phyloP scores from a whole-genome alignment of 78 protist genomes.

The Acrasis kona region DNA sequence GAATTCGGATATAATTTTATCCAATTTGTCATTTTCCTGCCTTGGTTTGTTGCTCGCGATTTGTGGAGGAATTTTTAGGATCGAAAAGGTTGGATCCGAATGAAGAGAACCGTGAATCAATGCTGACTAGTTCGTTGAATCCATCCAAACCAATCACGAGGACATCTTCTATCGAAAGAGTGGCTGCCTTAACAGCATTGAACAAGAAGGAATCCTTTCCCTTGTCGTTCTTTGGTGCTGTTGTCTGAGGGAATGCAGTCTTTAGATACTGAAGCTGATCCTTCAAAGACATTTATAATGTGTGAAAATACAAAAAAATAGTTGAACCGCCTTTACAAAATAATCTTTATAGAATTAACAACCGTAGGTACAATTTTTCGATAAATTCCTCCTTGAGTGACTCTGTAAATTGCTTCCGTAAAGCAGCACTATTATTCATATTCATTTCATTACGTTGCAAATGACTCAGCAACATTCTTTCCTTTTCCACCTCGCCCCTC shows the following conservation, averaged over 20 bases:
- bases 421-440: no score
- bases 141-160: not conserved
- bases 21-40: conserved; percentile 29
- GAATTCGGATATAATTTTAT: conserved; percentile 18
- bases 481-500: no score
- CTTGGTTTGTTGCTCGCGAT: conserved; percentile 26
- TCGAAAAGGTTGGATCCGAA: not conserved
- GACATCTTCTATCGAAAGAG: not conserved
- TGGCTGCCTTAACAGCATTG: not conserved
- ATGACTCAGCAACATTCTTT: no score
- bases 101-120: not conserved
- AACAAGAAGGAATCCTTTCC: not conserved
- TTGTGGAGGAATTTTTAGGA: not conserved
- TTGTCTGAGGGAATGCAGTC: not conserved
- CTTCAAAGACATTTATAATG: not conserved
- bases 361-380: no score
- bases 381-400: no score
- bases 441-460: no score
- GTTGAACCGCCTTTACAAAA: not conserved
- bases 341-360: no score
- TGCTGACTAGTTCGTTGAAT: not conserved
- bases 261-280: not conserved
- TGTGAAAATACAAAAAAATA: not conserved
- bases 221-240: not conserved
- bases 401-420: no score